phyloP scores from a whole-genome alignment of 2,329 filamentous ascomycete genomes.

The Colletotrichum salicis region DNA sequence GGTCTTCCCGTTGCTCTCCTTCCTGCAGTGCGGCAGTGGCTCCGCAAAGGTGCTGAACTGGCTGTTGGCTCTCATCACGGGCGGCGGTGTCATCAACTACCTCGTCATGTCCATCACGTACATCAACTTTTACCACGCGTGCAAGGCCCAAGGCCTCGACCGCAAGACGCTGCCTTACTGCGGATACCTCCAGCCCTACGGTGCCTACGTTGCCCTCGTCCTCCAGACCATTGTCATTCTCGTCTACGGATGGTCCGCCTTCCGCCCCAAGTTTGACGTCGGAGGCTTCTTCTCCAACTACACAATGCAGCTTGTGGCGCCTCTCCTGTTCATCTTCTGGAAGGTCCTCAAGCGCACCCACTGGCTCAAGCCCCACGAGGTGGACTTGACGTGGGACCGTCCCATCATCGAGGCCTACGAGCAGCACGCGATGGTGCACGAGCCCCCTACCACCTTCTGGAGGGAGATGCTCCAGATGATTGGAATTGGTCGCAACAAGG shows the following conservation, averaged over 20 bases:
- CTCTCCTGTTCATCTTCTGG: conserved; percentile 65
- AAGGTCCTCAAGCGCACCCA: conserved; percentile 71
- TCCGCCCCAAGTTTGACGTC: conserved; percentile 66
- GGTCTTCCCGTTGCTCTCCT: conserved; percentile 15
- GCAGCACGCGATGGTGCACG: conserved; percentile 40
- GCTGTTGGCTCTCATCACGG: conserved; percentile 73
- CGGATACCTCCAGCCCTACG: conserved; percentile 74
- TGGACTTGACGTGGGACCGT: conserved; percentile 69
- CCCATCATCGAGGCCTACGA: conserved; percentile 70
- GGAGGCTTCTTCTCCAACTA: conserved; percentile 74
- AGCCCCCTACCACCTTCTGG: conserved; percentile 65
- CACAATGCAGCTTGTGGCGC: conserved; percentile 70
- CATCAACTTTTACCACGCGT: conserved; percentile 70
- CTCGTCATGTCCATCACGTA: conserved; percentile 58
- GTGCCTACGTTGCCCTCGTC: conserved; percentile 65
- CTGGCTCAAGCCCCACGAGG: conserved; percentile 62
- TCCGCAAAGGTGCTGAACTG: conserved; percentile 76
- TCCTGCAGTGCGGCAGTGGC: conserved; percentile 43
- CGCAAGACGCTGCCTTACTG: conserved; percentile 70
- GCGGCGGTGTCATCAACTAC: conserved; percentile 42
- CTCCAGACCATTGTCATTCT: conserved; percentile 70
- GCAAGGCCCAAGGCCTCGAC: conserved; percentile 64
- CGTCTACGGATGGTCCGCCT: conserved; percentile 72
- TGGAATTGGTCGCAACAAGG: conserved; percentile 46
- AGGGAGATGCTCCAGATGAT: conserved; percentile 61